Evolutionary conservation across 2,329 filamentous ascomycete genomes (phyloP).

Genomic region (Monosporascus sp.): DNA sequence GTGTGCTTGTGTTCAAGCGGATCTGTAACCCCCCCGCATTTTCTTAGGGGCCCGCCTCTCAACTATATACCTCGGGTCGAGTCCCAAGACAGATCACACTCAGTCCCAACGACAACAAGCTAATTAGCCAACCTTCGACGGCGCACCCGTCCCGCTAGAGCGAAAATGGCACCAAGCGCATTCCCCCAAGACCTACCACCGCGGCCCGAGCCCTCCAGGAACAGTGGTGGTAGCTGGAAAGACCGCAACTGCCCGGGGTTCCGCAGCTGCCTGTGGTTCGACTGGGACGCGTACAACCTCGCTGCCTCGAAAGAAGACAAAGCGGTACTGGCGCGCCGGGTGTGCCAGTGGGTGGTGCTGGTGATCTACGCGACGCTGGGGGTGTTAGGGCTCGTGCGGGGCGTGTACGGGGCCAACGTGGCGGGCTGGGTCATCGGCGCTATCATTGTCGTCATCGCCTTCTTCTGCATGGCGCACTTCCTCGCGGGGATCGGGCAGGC

Average conservation of each 20-base stretch:
- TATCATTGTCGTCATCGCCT: not conserved
- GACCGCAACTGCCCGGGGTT: constrained; percentile 8
- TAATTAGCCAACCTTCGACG: too few relatives aligned
- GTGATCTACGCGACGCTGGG: constrained; percentile 6
- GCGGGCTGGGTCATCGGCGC: constrained; percentile 6
- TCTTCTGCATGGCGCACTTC: constrained; percentile 8
- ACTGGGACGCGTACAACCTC: constrained; percentile 10
- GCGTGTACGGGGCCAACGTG: constrained; percentile 5
- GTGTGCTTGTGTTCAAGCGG: too few relatives aligned
- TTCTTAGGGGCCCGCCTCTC: too few relatives aligned
- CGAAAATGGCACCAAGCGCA: constrained; percentile 1
- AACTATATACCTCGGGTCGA: too few relatives aligned
- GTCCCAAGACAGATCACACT: too few relatives aligned
- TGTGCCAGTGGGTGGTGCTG: constrained; percentile 5
- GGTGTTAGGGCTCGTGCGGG: constrained; percentile 5
- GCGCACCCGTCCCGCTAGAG: too few relatives aligned
- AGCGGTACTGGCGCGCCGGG: constrained; percentile 2
- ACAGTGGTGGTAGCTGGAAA: not conserved
- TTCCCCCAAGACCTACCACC: constrained; percentile 10
- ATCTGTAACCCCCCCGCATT: too few relatives aligned
- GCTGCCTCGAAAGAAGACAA: not conserved
- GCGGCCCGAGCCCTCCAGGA: constrained; percentile 3
- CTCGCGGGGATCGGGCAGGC: constrained; percentile 9
- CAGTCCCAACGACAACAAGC: too few relatives aligned
- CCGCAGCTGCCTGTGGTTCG: constrained; percentile 10